Evolutionary conservation across 305 asterid species (phyloP).

Genomic region (Plantago coronopus): DNA sequence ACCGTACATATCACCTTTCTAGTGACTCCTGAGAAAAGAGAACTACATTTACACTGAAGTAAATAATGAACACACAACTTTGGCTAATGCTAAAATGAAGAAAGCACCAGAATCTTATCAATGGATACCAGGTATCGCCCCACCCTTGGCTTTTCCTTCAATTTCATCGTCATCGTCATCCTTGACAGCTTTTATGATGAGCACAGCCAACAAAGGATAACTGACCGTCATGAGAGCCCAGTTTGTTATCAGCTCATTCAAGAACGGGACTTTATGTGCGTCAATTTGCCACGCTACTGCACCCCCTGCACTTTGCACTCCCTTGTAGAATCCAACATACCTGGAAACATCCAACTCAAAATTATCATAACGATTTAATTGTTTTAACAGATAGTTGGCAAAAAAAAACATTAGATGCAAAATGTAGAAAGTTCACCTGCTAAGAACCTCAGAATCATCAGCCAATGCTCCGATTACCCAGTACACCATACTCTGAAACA

Average conservation of each 20-base stretch:
- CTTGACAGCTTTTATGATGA: constrained; percentile 63
- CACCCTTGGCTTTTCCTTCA: constrained; percentile 36
- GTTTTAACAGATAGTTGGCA: background rate
- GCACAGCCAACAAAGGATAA: constrained; percentile 62
- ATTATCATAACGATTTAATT: background rate
- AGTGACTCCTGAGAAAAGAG: constrained; percentile 9
- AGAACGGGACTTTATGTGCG: constrained; percentile 49
- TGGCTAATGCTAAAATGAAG: constrained; percentile 13
- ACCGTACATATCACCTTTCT: constrained; percentile 5
- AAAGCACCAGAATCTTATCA: constrained; percentile 17
- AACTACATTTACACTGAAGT: constrained; percentile 15
- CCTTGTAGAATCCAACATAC: constrained; percentile 87
- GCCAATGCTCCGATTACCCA: constrained; percentile 91
- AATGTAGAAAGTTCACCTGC: constrained; percentile 43
- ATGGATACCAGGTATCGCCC: constrained; percentile 34
- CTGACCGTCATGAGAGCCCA: constrained; percentile 76
- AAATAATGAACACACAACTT: constrained; percentile 14
- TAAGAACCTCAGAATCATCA: constrained; percentile 79
- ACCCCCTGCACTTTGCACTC: constrained; percentile 96
- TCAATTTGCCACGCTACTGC: constrained; percentile 96
- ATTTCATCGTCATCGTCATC: constrained; percentile 46
- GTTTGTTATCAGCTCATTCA: constrained; percentile 53
- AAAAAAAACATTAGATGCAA: background rate
- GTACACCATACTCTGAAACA: constrained; percentile 92
- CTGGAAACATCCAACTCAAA: constrained; percentile 31